Evolutionary conservation across 2,329 filamentous ascomycete species (phyloP), one percentile per base, ranked within the genome.

Genomic region (Phialophora chinensis): DNA sequence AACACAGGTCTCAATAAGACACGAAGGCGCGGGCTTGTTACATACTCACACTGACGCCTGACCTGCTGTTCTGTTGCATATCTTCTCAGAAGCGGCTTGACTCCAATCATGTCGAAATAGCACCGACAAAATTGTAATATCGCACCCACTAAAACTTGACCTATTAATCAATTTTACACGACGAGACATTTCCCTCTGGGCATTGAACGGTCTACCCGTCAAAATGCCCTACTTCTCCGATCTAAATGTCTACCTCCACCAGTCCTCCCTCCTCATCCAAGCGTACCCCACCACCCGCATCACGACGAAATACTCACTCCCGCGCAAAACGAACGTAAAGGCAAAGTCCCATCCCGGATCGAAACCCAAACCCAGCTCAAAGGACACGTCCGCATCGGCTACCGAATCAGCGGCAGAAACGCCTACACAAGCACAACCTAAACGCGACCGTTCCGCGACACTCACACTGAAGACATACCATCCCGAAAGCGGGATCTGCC

Each of bases 381-480:
- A 57, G 35, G 49, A 62, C 20, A 65, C 38, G 14, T 4, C 73
- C 61, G 66, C 71, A 2, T 66, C 70, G 38, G 52, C 74, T 75
- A 79, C 74, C 66, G 76, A 71, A 55, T 64, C 75, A 74, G 71
- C 72, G 74, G 50, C 72, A 69, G 52, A 65, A 69, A 14, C 65
- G 72, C 4, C 44, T n/a, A 23, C 42, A 12, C 29, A 50, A 27
- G 73, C 44, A 63, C 74, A 55, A 69, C 77, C 47, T 12, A 72
- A 70, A 35, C 64, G 66, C 29, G 69, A 73, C 20, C 84, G 63
- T 81, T 83, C 88, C 4, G 93, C 90, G 71, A 87, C 84, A 63
- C 88, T 99, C 60, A 90, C 88, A 3, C 82, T 99, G 68, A 98
- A 96, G 82, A 95, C 95, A 4, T 98, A 89, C 81, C 92, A 97